A percentile compares a stretch with the other conserved stretches of the same genome.
These are phyloP conservation scores for Quercus bicolor DNA, from an alignment of 306 rosid genomes.

Conservation along the genomic window DNA sequence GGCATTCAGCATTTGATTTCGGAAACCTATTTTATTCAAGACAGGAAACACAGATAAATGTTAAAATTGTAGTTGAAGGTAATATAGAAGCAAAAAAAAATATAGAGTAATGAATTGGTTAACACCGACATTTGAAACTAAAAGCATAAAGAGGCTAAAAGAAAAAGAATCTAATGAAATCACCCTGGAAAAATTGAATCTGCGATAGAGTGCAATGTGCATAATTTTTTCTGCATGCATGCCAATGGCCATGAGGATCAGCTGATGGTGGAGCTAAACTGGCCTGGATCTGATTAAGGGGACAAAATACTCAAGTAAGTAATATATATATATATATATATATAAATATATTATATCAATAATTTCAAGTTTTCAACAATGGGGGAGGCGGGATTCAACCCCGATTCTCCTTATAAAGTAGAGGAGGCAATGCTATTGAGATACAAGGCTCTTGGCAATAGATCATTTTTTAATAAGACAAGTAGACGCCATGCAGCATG, in stretches of 20 bases:
- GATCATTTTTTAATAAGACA: too few species aligned
- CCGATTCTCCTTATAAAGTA: too few species aligned
- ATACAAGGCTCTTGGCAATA: too few species aligned
- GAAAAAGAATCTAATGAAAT: neutral
- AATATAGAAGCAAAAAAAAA: neutral
- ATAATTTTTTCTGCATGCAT: constrained; percentile 57
- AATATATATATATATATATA: neutral
- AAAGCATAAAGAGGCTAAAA: neutral
- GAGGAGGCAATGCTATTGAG: too few species aligned
- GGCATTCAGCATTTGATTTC: constrained; percentile 64
- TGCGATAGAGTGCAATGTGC: constrained; percentile 70
- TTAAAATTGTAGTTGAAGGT: neutral
- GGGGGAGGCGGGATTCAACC: too few species aligned
- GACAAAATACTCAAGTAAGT: constrained; percentile 15
- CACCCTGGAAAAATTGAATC: constrained; percentile 78
- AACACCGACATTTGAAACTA: neutral
- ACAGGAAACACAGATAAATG: too few species aligned
- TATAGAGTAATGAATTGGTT: constrained; percentile 8
- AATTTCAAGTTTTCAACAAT: neutral
- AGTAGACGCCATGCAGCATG: too few species aligned
- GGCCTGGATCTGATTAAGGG: constrained; percentile 51
- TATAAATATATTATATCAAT: neutral
- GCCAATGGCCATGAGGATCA: constrained; percentile 79
- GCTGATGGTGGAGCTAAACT: constrained; percentile 79
- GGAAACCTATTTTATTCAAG: constrained; percentile 54